Conservation (phyloP, 1,139 yeast genomes). For the Pichia sp. region DNA sequence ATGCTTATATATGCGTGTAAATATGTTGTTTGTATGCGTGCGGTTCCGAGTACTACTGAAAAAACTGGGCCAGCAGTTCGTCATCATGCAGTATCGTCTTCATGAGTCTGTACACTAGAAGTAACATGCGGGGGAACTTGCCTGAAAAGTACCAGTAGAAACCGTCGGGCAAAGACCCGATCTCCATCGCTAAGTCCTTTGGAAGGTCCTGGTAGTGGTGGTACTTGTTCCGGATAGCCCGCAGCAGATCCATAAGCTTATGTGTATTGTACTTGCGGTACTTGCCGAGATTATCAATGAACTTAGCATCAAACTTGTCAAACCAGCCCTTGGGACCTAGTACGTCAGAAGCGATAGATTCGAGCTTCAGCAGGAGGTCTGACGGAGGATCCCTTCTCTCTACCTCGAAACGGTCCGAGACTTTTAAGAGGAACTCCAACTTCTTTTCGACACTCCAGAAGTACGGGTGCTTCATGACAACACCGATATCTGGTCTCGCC, state of each 20-base stretch:
- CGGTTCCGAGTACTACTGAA: background rate
- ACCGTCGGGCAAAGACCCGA: conserved; percentile 82
- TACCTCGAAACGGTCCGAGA: conserved; percentile 85
- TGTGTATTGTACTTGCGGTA: conserved; percentile 82
- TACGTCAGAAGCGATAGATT: conserved; percentile 47
- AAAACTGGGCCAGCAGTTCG: conserved; percentile 17
- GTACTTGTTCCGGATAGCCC: conserved; percentile 88
- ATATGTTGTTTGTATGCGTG: background rate
- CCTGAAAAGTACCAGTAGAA: conserved; percentile 70
- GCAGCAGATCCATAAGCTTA: conserved; percentile 73
- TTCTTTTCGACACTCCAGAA: conserved; percentile 80
- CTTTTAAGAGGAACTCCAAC: conserved; percentile 76
- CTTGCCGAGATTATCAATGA: conserved; percentile 80
- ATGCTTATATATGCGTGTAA: too few species aligned
- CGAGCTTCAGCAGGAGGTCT: conserved; percentile 55
- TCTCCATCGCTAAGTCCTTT: conserved; percentile 47
- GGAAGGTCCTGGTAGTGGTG: conserved; percentile 94
- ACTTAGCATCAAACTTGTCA: conserved; percentile 58
- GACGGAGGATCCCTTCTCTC: conserved; percentile 88
- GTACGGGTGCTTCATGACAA: conserved; percentile 75
- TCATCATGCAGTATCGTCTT: conserved; percentile 14
- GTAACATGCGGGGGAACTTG: conserved; percentile 72
- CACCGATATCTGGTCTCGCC: conserved; percentile 66
- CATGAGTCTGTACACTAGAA: conserved; percentile 58
- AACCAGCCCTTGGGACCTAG: conserved; percentile 78